phyloP scores from a whole-genome alignment of 805 yeast genomes.

The Hanseniaspora clermontiae region DNA sequence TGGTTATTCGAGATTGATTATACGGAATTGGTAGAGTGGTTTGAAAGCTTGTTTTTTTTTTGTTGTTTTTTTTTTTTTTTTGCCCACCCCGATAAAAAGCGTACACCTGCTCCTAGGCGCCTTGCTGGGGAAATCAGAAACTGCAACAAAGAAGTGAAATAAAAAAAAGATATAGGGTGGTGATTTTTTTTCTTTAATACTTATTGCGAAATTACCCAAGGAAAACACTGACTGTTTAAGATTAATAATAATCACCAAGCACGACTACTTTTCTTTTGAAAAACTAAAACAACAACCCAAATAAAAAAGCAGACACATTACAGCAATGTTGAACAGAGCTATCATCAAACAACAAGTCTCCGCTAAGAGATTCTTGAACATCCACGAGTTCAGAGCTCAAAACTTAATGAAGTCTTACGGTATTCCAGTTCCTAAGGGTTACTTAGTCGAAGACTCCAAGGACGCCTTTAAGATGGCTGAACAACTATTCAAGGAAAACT shows the following conservation, averaged over 20 bases:
- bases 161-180: too few species aligned
- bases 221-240: too few species aligned
- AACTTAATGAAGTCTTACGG: conserved; percentile 70
- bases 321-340: conserved; percentile 3
- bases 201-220: too few species aligned
- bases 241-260: too few species aligned
- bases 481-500: conserved; percentile 31
- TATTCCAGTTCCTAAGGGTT: conserved; percentile 84
- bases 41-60: background rate
- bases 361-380: conserved; percentile 58
- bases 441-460: conserved; percentile 81
- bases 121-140: too few species aligned
- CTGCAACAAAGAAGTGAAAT: background rate
- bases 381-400: conserved; percentile 94
- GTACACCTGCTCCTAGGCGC: too few species aligned
- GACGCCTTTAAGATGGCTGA: conserved; percentile 72
- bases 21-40: background rate
- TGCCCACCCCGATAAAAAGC: background rate
- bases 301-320: too few species aligned
- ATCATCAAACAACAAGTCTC: background rate
- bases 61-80: too few species aligned
- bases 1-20: background rate
- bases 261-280: background rate
- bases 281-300: background rate
- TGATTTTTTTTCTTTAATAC: too few species aligned